phyloP scores from a whole-genome alignment of 139 green algal species.

The Picochlorum sp. region DNA sequence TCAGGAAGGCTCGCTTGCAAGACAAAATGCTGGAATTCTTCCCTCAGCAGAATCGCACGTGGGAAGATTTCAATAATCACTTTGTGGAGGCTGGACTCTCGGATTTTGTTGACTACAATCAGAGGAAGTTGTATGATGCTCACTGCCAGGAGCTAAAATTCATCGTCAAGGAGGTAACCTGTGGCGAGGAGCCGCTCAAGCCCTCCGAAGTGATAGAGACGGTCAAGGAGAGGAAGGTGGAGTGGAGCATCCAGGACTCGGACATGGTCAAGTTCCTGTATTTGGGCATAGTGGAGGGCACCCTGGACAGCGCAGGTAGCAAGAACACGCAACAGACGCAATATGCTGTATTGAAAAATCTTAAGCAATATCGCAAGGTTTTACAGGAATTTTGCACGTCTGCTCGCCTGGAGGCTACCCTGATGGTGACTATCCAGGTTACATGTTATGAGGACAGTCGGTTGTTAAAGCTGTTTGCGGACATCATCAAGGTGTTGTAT shows the following conservation, averaged over 20 bases:
- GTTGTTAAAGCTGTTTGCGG: constrained; percentile 84
- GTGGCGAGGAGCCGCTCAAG: constrained; percentile 30
- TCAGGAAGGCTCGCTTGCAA: constrained; percentile 73
- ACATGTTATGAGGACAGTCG: constrained; percentile 92
- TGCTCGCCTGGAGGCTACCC: constrained; percentile 66
- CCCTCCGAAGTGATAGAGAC: constrained; percentile 37
- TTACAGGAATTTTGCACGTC: constrained; percentile 46
- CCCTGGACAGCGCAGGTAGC: constrained; percentile 59
- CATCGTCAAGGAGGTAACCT: constrained; percentile 51
- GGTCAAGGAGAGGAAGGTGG: constrained; percentile 58
- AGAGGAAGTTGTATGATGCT: constrained; percentile 61
- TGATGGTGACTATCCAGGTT: constrained; percentile 38
- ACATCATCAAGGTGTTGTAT: constrained; percentile 84
- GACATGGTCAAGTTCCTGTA: constrained; percentile 11
- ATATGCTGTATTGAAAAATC: constrained; percentile 41
- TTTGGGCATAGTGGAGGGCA: constrained; percentile 54
- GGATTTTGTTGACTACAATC: constrained; percentile 76
- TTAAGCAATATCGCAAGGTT: constrained; percentile 71
- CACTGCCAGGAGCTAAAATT: constrained; percentile 63
- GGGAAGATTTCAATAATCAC: constrained; percentile 60
- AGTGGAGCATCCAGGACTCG: constrained; percentile 47
- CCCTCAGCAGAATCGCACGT: constrained; percentile 68
- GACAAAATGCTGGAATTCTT: constrained; percentile 83
- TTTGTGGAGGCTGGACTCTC: constrained; percentile 59
- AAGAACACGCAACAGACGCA: constrained; percentile 85